Conservation (phyloP, 768 basidiomycete species). For the Fistulinella prunicolor region DNA sequence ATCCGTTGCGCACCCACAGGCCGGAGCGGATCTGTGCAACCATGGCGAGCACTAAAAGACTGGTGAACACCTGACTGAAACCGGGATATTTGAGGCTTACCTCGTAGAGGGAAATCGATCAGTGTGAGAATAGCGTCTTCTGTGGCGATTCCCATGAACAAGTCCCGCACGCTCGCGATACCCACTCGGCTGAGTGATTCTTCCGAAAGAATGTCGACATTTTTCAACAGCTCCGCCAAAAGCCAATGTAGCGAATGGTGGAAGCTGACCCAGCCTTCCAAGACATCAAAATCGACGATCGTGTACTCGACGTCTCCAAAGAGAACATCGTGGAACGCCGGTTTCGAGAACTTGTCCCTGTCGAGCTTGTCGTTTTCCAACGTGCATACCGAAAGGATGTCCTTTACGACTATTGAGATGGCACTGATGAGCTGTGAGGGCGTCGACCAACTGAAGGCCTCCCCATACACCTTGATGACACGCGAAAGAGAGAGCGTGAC, state of each 20-base stretch:
- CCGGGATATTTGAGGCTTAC: slow-evolving; percentile 41
- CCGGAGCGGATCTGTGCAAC: slow-evolving; percentile 94
- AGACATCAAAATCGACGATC: slow-evolving; percentile 75
- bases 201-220: slow-evolving; percentile 64
- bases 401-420: slow-evolving; percentile 64
- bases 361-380: slow-evolving; percentile 68
- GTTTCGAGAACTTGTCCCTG: slow-evolving; percentile 56
- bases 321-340: slow-evolving; percentile 60
- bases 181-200: slow-evolving; percentile 52
- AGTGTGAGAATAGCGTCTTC: slow-evolving; percentile 71
- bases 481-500: slow-evolving; percentile 88
- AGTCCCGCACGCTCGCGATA: slow-evolving; percentile 52
- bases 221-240: slow-evolving; percentile 84
- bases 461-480: slow-evolving; percentile 86
- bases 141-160: slow-evolving; percentile 58
- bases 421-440: slow-evolving; percentile 60
- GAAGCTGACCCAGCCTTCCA: slow-evolving; percentile 84
- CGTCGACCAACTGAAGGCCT: slow-evolving; percentile 64
- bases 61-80: background rate
- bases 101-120: slow-evolving; percentile 87
- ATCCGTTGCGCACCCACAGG: slow-evolving; percentile 97
- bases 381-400: slow-evolving; percentile 71
- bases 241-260: slow-evolving; percentile 93
- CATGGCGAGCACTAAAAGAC: slow-evolving; percentile 71
- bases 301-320: slow-evolving; percentile 61